Evolutionary conservation across 768 basidiomycete species (phyloP).

Genomic region (Suillus plorans): DNA sequence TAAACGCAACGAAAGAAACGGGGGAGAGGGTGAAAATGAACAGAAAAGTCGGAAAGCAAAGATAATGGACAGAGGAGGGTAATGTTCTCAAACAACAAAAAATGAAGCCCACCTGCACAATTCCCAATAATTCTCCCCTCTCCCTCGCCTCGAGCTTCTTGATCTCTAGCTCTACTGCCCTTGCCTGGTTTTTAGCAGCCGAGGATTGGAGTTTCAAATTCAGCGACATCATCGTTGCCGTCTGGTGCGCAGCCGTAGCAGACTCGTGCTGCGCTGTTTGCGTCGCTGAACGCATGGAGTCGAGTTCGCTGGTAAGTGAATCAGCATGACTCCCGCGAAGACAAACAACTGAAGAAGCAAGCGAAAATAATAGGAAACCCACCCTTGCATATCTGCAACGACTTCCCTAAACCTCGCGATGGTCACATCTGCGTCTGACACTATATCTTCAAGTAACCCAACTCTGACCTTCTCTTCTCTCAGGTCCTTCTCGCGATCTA

Average conservation of each 20-base stretch:
- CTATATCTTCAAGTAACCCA: slow-evolving; percentile 62
- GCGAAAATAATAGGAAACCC: slow-evolving; percentile 11
- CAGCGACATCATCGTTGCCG: slow-evolving; percentile 90
- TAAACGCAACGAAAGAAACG: background rate
- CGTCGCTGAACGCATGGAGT: slow-evolving; percentile 78
- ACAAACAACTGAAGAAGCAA: slow-evolving; percentile 13
- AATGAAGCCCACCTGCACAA: slow-evolving; percentile 64
- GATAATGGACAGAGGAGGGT: background rate
- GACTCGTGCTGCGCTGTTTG: slow-evolving; percentile 84
- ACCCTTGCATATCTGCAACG: slow-evolving; percentile 83
- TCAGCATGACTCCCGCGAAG: background rate
- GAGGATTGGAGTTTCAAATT: slow-evolving; percentile 94
- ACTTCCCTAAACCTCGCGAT: slow-evolving; percentile 93
- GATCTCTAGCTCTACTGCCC: slow-evolving; percentile 86
- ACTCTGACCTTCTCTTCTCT: slow-evolving; percentile 2
- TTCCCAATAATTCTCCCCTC: slow-evolving; percentile 72
- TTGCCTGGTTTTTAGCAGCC: slow-evolving; percentile 87
- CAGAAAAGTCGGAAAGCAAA: background rate
- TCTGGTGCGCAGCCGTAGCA: slow-evolving; percentile 80
- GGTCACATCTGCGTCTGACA: slow-evolving; percentile 84
- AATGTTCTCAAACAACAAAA: background rate
- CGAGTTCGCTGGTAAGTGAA: slow-evolving; percentile 68
- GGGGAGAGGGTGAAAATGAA: background rate
- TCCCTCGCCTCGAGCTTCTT: slow-evolving; percentile 83
- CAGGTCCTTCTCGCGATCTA: slow-evolving; percentile 2